Conservation (phyloP, 1,139 yeast species). For the Arxiozyma telluris region DNA sequence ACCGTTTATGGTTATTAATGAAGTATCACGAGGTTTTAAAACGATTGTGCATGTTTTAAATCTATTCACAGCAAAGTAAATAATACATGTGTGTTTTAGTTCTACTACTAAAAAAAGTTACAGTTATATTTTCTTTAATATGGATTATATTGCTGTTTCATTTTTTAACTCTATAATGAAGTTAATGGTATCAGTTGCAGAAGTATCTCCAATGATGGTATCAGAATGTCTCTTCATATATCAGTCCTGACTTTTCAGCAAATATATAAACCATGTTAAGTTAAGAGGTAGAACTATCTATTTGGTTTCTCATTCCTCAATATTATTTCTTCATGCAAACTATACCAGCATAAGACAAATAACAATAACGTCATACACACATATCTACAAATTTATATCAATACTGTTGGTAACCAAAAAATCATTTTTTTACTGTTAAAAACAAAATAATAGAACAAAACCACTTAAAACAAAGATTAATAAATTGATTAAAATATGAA, state of each 20-base stretch:
- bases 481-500: slow-evolving; percentile 11
- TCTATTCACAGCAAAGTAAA: background rate
- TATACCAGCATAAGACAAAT: background rate
- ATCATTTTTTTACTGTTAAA: background rate
- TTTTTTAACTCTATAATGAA: background rate
- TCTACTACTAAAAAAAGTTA: background rate
- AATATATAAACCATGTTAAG: background rate
- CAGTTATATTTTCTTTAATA: too few relatives aligned
- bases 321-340: too few relatives aligned
- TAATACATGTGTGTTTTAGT: background rate
- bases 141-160: background rate
- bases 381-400: too few relatives aligned
- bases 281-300: too few relatives aligned
- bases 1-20: background rate
- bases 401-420: background rate
- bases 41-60: too few relatives aligned
- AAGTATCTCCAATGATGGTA: too few relatives aligned
- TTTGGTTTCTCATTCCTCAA: too few relatives aligned
- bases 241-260: too few relatives aligned
- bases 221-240: background rate
- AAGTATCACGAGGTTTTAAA: background rate
- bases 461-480: background rate
- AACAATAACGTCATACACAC: background rate
- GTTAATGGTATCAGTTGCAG: background rate
- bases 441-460: background rate